These are phyloP conservation scores for sunflower (Helianthus annuus) DNA, from an alignment of 129 eudicot genomes.

Conservation along the genomic window HanXRQr2.0-SUNRISE NC_035448.2:132567293-132567792, in stretches of 20 bases:
- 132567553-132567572: conserved; percentile 6
- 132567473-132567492: conserved; percentile 49
- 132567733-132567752: conserved; percentile 18
- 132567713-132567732: conserved; percentile 25
- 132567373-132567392: conserved; percentile 30
- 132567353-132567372: conserved; percentile 30
- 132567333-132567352: conserved; percentile 26
- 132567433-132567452: conserved; percentile 16
- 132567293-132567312: conserved; percentile 11
- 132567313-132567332: conserved; percentile 21
- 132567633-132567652: conserved; percentile 2
- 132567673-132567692: background rate
- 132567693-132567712: background rate
- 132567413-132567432: conserved; percentile 24
- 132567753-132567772: conserved; percentile 8
- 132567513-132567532: background rate
- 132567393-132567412: conserved; percentile 35
- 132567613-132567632: background rate
- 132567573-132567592: conserved; percentile 2
- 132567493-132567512: conserved; percentile 22
- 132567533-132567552: conserved; percentile 1
- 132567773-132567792: conserved; percentile 33
- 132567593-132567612: conserved; percentile 4
- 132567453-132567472: conserved; percentile 31
- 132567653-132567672: conserved; percentile 7